These are phyloP conservation scores for Neopestalotiopsis sp. DNA, from an alignment of 2,329 filamentous ascomycete genomes.

Conservation along the genomic window DNA sequence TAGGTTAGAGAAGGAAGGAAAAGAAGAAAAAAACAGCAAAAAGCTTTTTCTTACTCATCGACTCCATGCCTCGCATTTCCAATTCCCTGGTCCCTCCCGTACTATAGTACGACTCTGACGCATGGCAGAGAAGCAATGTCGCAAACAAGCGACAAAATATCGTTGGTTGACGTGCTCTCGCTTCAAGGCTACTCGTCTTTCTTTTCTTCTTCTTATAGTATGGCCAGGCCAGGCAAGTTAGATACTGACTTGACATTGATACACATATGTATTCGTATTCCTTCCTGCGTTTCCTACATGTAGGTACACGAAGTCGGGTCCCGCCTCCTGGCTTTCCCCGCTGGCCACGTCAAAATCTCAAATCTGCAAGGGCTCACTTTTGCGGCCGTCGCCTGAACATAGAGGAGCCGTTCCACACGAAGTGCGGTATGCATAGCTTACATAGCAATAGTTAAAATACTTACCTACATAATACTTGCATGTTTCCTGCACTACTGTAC, in stretches of 20 bases:
- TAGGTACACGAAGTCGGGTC: neutral
- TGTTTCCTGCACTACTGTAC: neutral
- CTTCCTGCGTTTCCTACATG: neutral
- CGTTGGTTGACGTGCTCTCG: constrained; percentile 1
- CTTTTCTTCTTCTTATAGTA: neutral
- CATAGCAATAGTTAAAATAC: too few species aligned
- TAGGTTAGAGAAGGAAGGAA: too few species aligned
- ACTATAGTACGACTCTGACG: neutral
- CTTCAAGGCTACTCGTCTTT: neutral
- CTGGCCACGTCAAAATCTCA: neutral
- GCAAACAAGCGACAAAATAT: neutral
- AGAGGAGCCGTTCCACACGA: neutral
- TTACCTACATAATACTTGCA: neutral
- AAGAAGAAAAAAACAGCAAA: too few species aligned
- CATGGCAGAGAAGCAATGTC: neutral
- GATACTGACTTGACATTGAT: too few species aligned
- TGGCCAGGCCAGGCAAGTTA: too few species aligned
- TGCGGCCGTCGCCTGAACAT: neutral
- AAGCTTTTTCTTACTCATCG: too few species aligned
- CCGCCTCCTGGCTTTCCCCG: neutral
- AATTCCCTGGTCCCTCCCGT: too few species aligned
- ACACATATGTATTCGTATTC: neutral
- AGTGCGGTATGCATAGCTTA: neutral
- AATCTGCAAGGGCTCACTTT: neutral
- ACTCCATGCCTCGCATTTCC: too few species aligned